A percentile compares a stretch with the other conserved stretches of the same genome.
phyloP scores from a whole-genome alignment of 306 rosid species.

The Cicer yamashitae region DNA sequence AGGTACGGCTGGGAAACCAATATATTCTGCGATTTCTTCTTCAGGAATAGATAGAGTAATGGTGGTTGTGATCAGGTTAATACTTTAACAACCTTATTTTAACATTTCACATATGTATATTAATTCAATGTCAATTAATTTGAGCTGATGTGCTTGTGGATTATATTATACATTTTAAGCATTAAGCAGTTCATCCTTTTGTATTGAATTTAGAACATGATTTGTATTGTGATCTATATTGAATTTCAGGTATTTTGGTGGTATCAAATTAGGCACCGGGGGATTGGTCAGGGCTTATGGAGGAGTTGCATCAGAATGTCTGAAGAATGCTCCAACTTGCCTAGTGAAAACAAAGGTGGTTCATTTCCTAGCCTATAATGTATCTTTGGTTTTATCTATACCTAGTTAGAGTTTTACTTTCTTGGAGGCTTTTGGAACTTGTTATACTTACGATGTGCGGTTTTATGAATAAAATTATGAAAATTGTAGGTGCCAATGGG shows the following conservation, averaged over 20 bases:
- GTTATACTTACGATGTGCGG: not conserved
- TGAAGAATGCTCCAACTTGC: conserved; percentile 79
- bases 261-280: conserved; percentile 90
- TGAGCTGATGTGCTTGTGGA: conserved; percentile 14
- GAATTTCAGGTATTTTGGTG: conserved; percentile 78
- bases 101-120: conserved; percentile 23
- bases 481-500: conserved; percentile 80
- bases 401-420: conserved; percentile 12
- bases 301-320: conserved; percentile 90
- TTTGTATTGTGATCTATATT: conserved; percentile 3
- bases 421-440: conserved; percentile 4
- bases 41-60: conserved; percentile 93
- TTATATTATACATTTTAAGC: conserved; percentile 26
- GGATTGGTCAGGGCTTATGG: conserved; percentile 96
- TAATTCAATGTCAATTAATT: not conserved
- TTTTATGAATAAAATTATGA: conserved; percentile 26
- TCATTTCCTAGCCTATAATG: conserved; percentile 36
- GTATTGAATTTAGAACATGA: conserved; percentile 33
- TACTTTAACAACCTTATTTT: conserved; percentile 25
- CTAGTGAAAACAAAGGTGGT: conserved; percentile 83
- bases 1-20: conserved; percentile 96
- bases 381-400: conserved; percentile 23
- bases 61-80: conserved; percentile 95
- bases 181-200: conserved; percentile 28
- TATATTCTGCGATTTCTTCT: conserved; percentile 79